phyloP scores from a whole-genome alignment of 768 basidiomycete species.

The Solioccasus polychromus region DNA sequence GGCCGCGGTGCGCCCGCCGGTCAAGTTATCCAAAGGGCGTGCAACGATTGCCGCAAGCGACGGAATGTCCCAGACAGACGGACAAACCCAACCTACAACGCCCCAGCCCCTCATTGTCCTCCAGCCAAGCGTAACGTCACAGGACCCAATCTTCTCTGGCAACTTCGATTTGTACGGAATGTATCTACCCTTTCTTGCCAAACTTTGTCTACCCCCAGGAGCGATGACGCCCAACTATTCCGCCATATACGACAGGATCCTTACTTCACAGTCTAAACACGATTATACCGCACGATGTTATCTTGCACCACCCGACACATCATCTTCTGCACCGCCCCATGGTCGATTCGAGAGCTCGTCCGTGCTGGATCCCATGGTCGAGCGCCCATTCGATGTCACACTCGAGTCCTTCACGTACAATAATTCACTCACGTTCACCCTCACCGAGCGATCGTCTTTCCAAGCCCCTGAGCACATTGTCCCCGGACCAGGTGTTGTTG shows the following conservation, averaged over 20 bases:
- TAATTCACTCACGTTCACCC: conserved; percentile 26
- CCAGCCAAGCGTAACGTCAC: conserved; percentile 6
- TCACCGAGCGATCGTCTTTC: conserved; percentile 26
- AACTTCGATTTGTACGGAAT: conserved; percentile 41
- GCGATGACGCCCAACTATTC: conserved; percentile 27
- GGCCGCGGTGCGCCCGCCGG: conserved; percentile 5
- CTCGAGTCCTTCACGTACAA: conserved; percentile 26
- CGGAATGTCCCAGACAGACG: not conserved
- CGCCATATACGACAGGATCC: conserved; percentile 34
- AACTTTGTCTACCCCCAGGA: conserved; percentile 30
- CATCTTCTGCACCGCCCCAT: conserved; percentile 10
- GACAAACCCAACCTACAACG: not conserved
- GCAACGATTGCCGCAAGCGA: not conserved
- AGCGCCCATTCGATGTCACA: conserved; percentile 33
- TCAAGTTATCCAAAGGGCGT: conserved; percentile 8
- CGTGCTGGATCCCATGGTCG: conserved; percentile 35
- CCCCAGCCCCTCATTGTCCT: conserved; percentile 7
- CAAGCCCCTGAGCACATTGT: conserved; percentile 19
- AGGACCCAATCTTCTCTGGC: conserved; percentile 25
- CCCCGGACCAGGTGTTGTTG: conserved; percentile 28
- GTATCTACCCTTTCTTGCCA: conserved; percentile 36
- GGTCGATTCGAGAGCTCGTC: conserved; percentile 26
- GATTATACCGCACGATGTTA: conserved; percentile 36
- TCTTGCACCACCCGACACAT: conserved; percentile 14
- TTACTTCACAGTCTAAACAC: conserved; percentile 36